Evolutionary conservation across 179 eudicot genomes (phyloP).

Genomic region (Beta corolliflora): DNA sequence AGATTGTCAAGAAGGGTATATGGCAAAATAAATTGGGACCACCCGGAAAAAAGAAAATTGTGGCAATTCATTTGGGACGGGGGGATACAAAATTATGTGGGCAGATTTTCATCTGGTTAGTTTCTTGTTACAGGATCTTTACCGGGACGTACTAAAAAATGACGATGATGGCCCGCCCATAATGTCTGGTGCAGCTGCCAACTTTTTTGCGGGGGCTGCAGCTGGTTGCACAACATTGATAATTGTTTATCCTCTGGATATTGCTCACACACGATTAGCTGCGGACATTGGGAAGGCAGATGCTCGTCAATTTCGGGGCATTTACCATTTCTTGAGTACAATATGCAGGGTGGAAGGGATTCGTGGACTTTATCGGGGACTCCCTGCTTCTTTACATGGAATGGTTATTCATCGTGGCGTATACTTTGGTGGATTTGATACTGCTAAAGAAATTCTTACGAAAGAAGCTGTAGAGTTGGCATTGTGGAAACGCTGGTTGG

Average conservation of each 20-base stretch:
- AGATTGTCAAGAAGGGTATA: too few species aligned
- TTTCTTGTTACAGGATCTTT: constrained; percentile 69
- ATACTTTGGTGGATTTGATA: constrained; percentile 95
- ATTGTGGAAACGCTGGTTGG: constrained; percentile 89
- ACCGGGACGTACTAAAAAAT: constrained; percentile 62
- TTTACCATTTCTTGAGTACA: constrained; percentile 66
- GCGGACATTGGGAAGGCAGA: constrained; percentile 75
- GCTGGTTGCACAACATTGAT: constrained; percentile 91
- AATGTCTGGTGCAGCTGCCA: constrained; percentile 68
- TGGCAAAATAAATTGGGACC: too few species aligned
- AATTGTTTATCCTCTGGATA: constrained; percentile 91
- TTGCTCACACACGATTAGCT: constrained; percentile 94
- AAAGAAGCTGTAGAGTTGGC: constrained; percentile 57
- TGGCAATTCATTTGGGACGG: too few species aligned
- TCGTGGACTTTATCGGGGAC: constrained; percentile 85
- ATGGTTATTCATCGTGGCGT: constrained; percentile 89
- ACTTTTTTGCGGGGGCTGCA: constrained; percentile 89
- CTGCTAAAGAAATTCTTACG: constrained; percentile 71
- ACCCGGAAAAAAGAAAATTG: too few species aligned
- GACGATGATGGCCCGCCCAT: constrained; percentile 54
- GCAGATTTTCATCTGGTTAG: not conserved
- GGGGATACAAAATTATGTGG: not conserved
- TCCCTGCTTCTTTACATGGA: constrained; percentile 96
- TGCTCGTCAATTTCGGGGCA: constrained; percentile 75
- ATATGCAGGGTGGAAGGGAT: constrained; percentile 59